Evolutionary conservation across 352 stramenopile genomes (phyloP).

Genomic region (Phytophthora crassamura): DNA sequence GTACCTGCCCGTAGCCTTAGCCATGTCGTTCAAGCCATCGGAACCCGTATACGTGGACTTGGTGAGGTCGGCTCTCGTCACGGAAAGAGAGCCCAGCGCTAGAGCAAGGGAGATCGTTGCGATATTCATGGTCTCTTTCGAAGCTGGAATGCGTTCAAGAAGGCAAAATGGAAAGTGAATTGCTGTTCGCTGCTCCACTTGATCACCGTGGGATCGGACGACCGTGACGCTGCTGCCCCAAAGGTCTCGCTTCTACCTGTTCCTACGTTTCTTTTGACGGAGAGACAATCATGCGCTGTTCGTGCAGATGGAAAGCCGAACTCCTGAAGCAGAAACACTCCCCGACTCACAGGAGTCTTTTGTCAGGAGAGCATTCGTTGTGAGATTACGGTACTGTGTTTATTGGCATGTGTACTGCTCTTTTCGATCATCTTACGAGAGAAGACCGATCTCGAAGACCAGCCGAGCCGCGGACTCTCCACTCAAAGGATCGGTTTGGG

Average conservation of each 20-base stretch:
- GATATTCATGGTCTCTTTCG: slow-evolving; percentile 21
- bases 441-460: too few species aligned
- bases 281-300: too few species aligned
- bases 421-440: too few species aligned
- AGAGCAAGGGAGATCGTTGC: slow-evolving; percentile 13
- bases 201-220: slow-evolving; percentile 12
- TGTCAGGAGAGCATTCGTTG: too few species aligned
- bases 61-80: slow-evolving; percentile 18
- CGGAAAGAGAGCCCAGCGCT: slow-evolving; percentile 13
- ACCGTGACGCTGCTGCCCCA: slow-evolving; percentile 10
- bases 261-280: too few species aligned
- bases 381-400: too few species aligned
- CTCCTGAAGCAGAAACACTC: too few species aligned
- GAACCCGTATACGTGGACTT: slow-evolving; percentile 37
- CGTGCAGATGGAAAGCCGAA: too few species aligned
- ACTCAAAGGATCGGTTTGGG: too few species aligned
- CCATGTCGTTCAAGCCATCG: slow-evolving; percentile 32
- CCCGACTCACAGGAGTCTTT: too few species aligned
- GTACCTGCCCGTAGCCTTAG: slow-evolving; percentile 38
- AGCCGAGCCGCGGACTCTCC: too few species aligned
- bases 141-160: background rate
- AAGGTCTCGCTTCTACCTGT: background rate
- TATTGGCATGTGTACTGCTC: too few species aligned
- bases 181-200: background rate
- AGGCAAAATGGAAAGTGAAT: slow-evolving; percentile 12